Base-by-base conservation (phyloP, 805 yeast species). In the Wickerhamiella galacta region DNA sequence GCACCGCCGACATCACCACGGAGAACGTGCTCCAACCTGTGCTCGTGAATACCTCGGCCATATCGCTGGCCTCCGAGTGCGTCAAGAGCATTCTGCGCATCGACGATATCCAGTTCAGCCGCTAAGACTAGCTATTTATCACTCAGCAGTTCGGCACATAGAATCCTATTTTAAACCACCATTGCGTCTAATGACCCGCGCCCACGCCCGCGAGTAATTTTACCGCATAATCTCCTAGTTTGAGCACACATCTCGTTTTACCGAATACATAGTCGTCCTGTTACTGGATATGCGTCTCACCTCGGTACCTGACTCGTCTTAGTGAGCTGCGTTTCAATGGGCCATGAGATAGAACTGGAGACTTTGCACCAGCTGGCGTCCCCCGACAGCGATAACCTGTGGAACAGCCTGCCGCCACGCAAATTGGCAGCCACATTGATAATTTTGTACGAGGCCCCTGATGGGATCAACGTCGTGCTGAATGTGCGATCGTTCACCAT, bases 11-110 rank as follows among this genome's bases (percentile, higher is more conserved):
- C 55, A 82, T 93, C 20, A 80, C 64, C 46, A 81, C 78, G 33
- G 99, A 90, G 58, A 93, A 90, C 53, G 95, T 90, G 36, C 63
- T 90, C 49, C 99, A 90, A 58, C 99, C 99, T 3, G 92, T 85
- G 7, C 65, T 90, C 54, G 98, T 90, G 33, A 79, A 77, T 54
- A 85, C 90, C 14, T 80, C 94, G 57, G 95, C 96, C 31, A 75
- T 90, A 37, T 74, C 93, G 10, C 68, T 90, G 46, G 95, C 96
- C 20, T 76, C 95, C 15, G 99, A 90, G 63, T 79, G 93, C 44
- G 96, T 87, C 38, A 92, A 90, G 61, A 78, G 93, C 28, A 83
- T 90, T 43, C 66, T 90, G 55, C 76, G 98, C 59, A 90, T 90
- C 49, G 99, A 90, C 57, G 99, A 92, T 57, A 92, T 90, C 48